Base-by-base conservation (phyloP, 495 filamentous ascomycete genomes). In the Penicillium odoratum region DNA sequence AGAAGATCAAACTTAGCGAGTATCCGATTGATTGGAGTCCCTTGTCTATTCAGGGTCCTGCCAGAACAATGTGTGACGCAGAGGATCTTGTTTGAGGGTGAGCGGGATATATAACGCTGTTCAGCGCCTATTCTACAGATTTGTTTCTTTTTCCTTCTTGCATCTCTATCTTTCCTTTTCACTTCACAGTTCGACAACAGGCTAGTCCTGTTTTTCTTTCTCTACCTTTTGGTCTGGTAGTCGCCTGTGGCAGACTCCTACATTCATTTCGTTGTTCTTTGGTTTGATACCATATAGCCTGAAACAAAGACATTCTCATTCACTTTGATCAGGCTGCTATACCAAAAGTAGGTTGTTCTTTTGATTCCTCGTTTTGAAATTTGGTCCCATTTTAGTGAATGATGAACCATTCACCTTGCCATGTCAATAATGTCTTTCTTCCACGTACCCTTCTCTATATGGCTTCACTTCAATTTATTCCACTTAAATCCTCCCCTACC, bases 201-300 rank as follows among this genome's bases (percentile, higher is more conserved):
- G 74, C 74, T 61, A 74, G 74, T 68, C 62, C 61, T 69, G 70
- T 69, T 21, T 65, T 66, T 53, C 68, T 67, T 74, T 71, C 64
- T 67, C 69, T 70, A 16, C 29, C 33, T 53, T 47, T 34, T 52
- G 51, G 60, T 58, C 36, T 63, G 57, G 60, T 62, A 56, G 54
- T 65, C 57, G 70, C 69, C 72, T 74, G 70, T 67, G 68, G 68
- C 70, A 66, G 60, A 65, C 63, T 64, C 59, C 64, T 56, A 62
- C 71, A 69, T 61, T 74, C 71, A 62, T 71, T 71, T 53, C 29
- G 25, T 30, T 33, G 10, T 53, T 15, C 28, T 48, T 29, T 48
- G 15, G 46, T 48, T 48, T 31, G 46, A 33, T 16, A 21, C 21
- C 2, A 2, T 21, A n/a, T 18, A 30, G 28, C 28, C 13, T 48